phyloP scores from a whole-genome alignment of 805 yeast genomes.

The Kuraishia floccosa region DNA sequence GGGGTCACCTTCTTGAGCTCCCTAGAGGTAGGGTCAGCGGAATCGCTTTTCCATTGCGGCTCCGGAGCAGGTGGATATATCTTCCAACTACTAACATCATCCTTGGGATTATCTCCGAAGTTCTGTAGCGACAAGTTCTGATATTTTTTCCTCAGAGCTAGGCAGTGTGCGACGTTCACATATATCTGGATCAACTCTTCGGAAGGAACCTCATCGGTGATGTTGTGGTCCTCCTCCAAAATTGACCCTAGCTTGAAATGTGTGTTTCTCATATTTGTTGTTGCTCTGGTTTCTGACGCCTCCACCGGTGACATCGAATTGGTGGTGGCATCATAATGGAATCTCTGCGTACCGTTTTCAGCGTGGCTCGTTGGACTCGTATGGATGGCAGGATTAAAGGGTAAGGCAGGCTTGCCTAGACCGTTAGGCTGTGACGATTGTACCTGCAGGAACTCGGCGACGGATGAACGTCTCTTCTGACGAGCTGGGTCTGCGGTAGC shows the following conservation, averaged over 20 bases:
- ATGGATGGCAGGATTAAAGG: background rate
- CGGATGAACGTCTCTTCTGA: conserved; percentile 20
- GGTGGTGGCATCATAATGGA: conserved; percentile 16
- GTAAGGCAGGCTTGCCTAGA: conserved; percentile 11
- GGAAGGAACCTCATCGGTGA: conserved; percentile 47
- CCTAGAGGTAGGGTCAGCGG: conserved; percentile 26
- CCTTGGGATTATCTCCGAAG: conserved; percentile 77
- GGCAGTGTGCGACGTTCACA: conserved; percentile 50
- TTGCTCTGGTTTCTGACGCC: conserved; percentile 1
- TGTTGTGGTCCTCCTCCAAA: conserved; percentile 34
- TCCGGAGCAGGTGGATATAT: conserved; percentile 92
- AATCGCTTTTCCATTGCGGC: conserved; percentile 65
- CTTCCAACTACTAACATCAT: conserved; percentile 54
- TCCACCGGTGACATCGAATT: conserved; percentile 11
- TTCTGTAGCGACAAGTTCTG: conserved; percentile 61
- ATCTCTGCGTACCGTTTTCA: conserved; percentile 7
- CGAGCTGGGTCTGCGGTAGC: too few species aligned
- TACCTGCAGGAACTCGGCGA: conserved; percentile 17
- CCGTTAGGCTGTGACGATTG: conserved; percentile 1
- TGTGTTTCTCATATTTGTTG: conserved; percentile 5
- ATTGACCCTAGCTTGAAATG: conserved; percentile 33
- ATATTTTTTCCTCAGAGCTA: conserved; percentile 69
- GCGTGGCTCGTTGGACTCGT: conserved; percentile 3
- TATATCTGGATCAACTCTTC: conserved; percentile 57
- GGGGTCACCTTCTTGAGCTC: conserved; percentile 20